phyloP scores from a whole-genome alignment of 2,329 filamentous ascomycete species.

The Purpureocillium takamizusanense region DNA sequence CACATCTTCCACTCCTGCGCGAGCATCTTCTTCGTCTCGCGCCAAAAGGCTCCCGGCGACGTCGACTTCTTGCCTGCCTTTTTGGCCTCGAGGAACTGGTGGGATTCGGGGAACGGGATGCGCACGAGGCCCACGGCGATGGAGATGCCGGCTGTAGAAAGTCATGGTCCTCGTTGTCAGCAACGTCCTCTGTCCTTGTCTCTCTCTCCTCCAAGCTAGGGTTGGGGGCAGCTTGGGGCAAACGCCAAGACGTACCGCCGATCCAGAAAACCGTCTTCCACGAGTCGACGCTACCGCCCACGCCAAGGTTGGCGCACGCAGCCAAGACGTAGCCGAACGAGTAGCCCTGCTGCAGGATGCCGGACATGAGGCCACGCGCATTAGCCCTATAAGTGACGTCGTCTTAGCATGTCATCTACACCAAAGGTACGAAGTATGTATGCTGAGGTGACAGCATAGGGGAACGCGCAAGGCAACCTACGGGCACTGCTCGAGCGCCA shows the following conservation, averaged over 20 bases:
- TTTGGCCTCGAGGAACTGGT: constrained; percentile 65
- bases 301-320: constrained; percentile 64
- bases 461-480: constrained; percentile 22
- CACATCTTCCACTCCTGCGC: constrained; percentile 66
- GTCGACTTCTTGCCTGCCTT: constrained; percentile 42
- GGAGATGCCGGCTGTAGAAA: constrained; percentile 50
- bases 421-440: background rate
- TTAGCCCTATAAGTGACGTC: constrained; percentile 34
- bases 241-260: constrained; percentile 27
- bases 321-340: constrained; percentile 73
- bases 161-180: background rate
- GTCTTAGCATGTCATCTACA: constrained; percentile 9
- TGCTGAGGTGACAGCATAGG: background rate
- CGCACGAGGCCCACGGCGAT: constrained; percentile 61
- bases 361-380: constrained; percentile 71
- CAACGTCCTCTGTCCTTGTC: too few relatives aligned
- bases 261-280: constrained; percentile 76
- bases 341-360: constrained; percentile 75
- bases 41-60: constrained; percentile 51
- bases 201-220: too few relatives aligned
- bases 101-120: constrained; percentile 62
- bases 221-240: too few relatives aligned
- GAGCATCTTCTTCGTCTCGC: constrained; percentile 60
- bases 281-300: constrained; percentile 51
- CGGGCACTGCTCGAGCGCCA: constrained; percentile 67